Conservation (phyloP, 2,329 filamentous ascomycete genomes). For the Onygenales sp. region DNA sequence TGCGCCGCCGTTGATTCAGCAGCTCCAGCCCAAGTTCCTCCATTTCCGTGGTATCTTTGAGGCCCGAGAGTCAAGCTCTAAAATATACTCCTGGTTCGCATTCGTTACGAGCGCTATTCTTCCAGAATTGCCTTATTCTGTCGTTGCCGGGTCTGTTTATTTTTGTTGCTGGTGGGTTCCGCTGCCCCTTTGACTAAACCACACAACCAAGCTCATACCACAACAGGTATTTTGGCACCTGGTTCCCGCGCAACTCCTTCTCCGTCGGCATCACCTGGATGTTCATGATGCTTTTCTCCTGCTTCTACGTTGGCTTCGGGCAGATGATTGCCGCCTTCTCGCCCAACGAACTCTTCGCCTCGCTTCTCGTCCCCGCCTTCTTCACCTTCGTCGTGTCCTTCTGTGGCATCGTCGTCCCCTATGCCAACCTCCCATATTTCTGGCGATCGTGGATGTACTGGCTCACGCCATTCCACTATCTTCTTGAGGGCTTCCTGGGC, state of each 20-base stretch:
- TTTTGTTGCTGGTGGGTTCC: slow-evolving; percentile 51
- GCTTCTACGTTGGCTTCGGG: slow-evolving; percentile 56
- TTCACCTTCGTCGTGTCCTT: slow-evolving; percentile 63
- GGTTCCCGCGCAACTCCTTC: slow-evolving; percentile 48
- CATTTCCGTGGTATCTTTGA: slow-evolving; percentile 58
- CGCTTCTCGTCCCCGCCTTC: slow-evolving; percentile 57
- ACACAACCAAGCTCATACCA: slow-evolving; percentile 16
- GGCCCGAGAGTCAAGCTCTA: slow-evolving; percentile 63
- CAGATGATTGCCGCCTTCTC: slow-evolving; percentile 58
- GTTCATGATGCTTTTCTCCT: slow-evolving; percentile 55
- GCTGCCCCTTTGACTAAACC: neutral
- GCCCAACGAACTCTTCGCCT: slow-evolving; percentile 58
- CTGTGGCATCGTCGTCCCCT: slow-evolving; percentile 66
- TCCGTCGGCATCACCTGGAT: slow-evolving; percentile 54
- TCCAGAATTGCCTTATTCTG: slow-evolving; percentile 60
- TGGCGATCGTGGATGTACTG: slow-evolving; percentile 61
- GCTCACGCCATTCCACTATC: slow-evolving; percentile 58
- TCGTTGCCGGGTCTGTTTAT: slow-evolving; percentile 57
- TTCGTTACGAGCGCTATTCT: slow-evolving; percentile 58
- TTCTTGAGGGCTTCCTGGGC: slow-evolving; percentile 53
- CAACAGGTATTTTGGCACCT: slow-evolving; percentile 43
- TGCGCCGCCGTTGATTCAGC: slow-evolving; percentile 63
- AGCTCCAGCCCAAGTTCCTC: slow-evolving; percentile 65
- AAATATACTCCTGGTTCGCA: slow-evolving; percentile 69
- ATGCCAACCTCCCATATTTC: slow-evolving; percentile 51